Base-by-base conservation (phyloP, 2,329 filamentous ascomycete species). In the Sarocladium oryzae region DNA sequence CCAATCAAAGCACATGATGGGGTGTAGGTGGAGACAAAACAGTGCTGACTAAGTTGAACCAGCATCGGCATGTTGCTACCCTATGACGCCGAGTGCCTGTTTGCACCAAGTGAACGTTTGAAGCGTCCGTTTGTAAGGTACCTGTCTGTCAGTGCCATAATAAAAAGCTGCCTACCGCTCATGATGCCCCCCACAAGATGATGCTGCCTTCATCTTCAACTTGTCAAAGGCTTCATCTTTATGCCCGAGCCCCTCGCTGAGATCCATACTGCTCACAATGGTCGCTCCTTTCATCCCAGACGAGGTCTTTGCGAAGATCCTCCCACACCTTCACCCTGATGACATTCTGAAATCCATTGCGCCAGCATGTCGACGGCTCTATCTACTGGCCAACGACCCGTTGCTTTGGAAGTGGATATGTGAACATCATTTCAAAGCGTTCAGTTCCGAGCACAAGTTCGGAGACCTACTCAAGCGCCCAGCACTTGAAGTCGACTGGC, bases 341-440 rank as follows among this genome's bases (percentile, higher is more conserved):
- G 76, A 84, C 54, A 75, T 74, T 46, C 65, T 83, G 35, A 50
- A 57, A 13, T 66, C 61, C 52, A 59, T 84, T 33, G 73, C 79
- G 55, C 64, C 67, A 23, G 74, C 86, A 10, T 88, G 80, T 20
- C 80, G 73, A 57, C 81, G 82, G 53, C 77, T 92, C 58, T 72
- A 81, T 58, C 72, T 74, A 45, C 72, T 95, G 52, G 78, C 82
- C 35, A 82, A 84, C 58, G 85, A 89, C 53, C 82, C 85, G 7
- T 71, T 91, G 23, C 74, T 96, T 50, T 97, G 93, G 92, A 84
- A 83, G 56, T 69, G 79, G 59, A 81, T 92, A 63, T 97, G 93
- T 66, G 67, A 71, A 51, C 68, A 69, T 32, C 72, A 75, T 52
- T 96, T 90, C 70, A 76, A 68, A 51, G 88, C 84, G 67, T 99